A percentile compares a stretch with the other conserved stretches of the same genome.
phyloP scores from a whole-genome alignment of 306 rosid genomes.

The Potentilla sterilis region DNA sequence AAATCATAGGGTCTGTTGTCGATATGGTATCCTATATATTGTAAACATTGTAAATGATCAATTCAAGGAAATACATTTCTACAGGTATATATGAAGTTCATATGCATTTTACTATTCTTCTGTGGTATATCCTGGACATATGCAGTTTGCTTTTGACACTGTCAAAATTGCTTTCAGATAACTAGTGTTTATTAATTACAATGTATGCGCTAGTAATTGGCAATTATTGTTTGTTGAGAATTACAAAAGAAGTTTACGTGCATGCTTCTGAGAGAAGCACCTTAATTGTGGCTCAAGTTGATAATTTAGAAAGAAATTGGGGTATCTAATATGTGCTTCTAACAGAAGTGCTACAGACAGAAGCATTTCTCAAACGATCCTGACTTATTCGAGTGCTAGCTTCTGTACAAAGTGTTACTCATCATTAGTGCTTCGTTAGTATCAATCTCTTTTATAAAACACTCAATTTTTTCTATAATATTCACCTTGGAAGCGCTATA shows the following conservation, averaged over 20 bases:
- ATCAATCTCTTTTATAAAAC: too few species aligned
- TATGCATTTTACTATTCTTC: not conserved
- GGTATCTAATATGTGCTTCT: too few species aligned
- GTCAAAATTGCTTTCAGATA: not conserved
- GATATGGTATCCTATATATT: too few species aligned
- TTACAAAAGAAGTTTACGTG: not conserved
- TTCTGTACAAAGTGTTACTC: too few species aligned
- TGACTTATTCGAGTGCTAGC: not conserved
- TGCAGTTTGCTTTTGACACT: not conserved
- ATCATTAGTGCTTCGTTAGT: too few species aligned
- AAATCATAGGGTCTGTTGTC: too few species aligned
- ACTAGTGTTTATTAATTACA: not conserved
- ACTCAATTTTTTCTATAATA: too few species aligned
- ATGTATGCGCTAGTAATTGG: not conserved
- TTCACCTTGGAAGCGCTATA: too few species aligned
- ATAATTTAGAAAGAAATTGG: not conserved
- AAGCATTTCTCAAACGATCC: not conserved
- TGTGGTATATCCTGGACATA: not conserved
- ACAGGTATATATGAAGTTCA: slow-evolving; percentile 43
- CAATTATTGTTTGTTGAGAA: not conserved
- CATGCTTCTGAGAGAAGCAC: not conserved
- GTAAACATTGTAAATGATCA: too few species aligned
- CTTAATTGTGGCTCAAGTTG: not conserved
- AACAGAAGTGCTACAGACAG: not conserved
- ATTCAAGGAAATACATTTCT: too few species aligned